Evolutionary conservation across 768 basidiomycete genomes (phyloP).

Genomic region (Pulveroboletus frians): DNA sequence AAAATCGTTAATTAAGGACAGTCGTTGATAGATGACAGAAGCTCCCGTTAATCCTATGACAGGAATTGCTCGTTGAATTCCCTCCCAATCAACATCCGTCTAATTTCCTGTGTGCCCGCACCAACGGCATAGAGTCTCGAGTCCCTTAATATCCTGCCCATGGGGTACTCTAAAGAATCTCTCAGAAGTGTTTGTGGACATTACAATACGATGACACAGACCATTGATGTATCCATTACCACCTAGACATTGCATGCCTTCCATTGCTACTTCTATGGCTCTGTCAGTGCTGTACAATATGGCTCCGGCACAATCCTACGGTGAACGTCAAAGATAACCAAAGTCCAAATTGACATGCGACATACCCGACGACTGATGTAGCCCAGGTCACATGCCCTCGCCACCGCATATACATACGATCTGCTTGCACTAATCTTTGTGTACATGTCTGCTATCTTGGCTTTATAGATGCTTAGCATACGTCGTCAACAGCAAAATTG

Average conservation of each 20-base stretch:
- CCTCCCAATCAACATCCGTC: conserved; percentile 89
- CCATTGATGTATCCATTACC: conserved; percentile 97
- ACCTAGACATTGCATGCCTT: conserved; percentile 90
- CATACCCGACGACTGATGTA: conserved; percentile 72
- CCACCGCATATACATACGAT: conserved; percentile 91
- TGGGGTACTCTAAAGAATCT: conserved; percentile 69
- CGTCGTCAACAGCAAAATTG: neutral
- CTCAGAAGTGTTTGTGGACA: neutral
- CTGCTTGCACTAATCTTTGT: conserved; percentile 86
- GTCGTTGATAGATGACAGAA: neutral
- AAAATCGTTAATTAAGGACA: neutral
- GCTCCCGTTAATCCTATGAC: conserved; percentile 9
- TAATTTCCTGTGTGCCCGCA: conserved; percentile 94
- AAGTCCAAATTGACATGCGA: conserved; percentile 7
- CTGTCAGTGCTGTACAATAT: conserved; percentile 92
- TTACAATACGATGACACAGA: conserved; percentile 26
- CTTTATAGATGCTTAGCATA: conserved; percentile 32
- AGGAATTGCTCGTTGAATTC: conserved; percentile 78
- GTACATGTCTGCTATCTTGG: conserved; percentile 90
- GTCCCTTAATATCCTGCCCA: conserved; percentile 83
- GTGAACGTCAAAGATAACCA: conserved; percentile 6
- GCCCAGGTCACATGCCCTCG: conserved; percentile 78
- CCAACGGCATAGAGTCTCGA: conserved; percentile 88
- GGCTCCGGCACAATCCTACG: conserved; percentile 85
- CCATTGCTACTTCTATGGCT: conserved; percentile 85